Evolutionary conservation across 108 stramenopile genomes (phyloP), one percentile per base, ranked within the genome.

Genomic region (Cyclotella choctawhatcheeana): DNA sequence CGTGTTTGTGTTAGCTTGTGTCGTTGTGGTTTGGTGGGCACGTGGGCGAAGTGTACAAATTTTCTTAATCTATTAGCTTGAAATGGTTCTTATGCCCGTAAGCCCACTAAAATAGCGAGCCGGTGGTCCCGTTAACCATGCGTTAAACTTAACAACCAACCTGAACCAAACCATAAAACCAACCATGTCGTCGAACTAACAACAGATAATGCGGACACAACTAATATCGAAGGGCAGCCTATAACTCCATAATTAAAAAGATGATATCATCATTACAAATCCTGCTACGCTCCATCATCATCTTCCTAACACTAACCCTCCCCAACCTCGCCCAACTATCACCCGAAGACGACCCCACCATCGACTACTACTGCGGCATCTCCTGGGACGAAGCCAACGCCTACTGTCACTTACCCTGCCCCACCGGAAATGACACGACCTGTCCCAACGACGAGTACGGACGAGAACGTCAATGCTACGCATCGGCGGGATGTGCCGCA

Each of bases 361-460:
- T 7, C 16, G 76, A 77, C 52, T 50, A 34, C 24, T 77, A 69
- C 50, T 77, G 76, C 63, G 76, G 76, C 30, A 50, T 27, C 25
- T 44, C 43, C 32, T 77, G 76, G 76, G 37, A 40, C 5, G 76
- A 77, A 45, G 76, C 76, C 17, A 69, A 69, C 29, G 1, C 6
- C 5, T 33, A 33, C 21, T 77, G 76, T 31, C 16, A 12, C 20
- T 10, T 55, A 13, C 55, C 55, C 1, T 56, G 55, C 30, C 55
- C 55, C 13, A 31, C 55, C 13, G 55, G 55, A 29, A 18, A 10
- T 1, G n/a, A 56, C 29, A 30, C 29, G 0, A 30, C 29, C 12
- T 56, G 47, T 29, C 64, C 59, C 0, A 3, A 21, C 21, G 37
- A 16, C 13, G 16, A 64, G n/a, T 59, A 24, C 35, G 66, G 74